A percentile compares a stretch with the other conserved stretches of the same genome.
phyloP scores from a whole-genome alignment of 495 filamentous ascomycete genomes.

The Lasiosphaeria miniovina region DNA sequence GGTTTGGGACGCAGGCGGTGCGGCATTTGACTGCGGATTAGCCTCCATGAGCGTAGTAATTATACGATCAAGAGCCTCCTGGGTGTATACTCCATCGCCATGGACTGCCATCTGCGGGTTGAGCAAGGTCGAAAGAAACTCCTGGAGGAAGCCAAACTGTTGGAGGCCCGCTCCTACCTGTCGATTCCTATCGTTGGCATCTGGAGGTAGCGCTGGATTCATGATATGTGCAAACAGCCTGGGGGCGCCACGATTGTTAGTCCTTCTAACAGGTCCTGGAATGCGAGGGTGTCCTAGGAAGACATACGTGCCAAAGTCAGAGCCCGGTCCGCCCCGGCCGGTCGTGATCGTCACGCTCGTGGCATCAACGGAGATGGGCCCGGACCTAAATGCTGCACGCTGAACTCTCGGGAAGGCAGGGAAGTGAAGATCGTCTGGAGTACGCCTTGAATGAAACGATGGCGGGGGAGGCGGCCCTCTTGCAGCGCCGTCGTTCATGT shows the following conservation, averaged over 20 bases:
- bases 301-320: conserved; percentile 22
- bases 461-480: neutral
- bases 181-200: conserved; percentile 6
- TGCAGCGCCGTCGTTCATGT: conserved; percentile 1
- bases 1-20: conserved; percentile 72
- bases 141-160: conserved; percentile 27
- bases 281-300: neutral
- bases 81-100: conserved; percentile 87
- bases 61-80: conserved; percentile 87
- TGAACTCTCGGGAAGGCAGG: conserved; percentile 8
- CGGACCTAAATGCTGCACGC: conserved; percentile 22
- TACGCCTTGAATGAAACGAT: neutral
- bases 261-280: neutral
- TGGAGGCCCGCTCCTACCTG: conserved; percentile 1
- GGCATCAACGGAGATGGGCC: conserved; percentile 17
- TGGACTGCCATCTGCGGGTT: conserved; percentile 54
- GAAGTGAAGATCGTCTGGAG: neutral
- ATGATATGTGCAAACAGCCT: conserved; percentile 22
- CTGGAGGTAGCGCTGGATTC: conserved; percentile 4
- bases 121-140: conserved; percentile 52
- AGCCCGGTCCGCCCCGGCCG: conserved; percentile 1
- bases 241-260: conserved; percentile 9
- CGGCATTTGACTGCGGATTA: conserved; percentile 67
- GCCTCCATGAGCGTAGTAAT: conserved; percentile 86
- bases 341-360: conserved; percentile 35